Percentiles rank a stretch among this genome's conserved stretches.
Conservation (phyloP, 1,284 basidiomycete species). For the Irpex lacteus region DNA sequence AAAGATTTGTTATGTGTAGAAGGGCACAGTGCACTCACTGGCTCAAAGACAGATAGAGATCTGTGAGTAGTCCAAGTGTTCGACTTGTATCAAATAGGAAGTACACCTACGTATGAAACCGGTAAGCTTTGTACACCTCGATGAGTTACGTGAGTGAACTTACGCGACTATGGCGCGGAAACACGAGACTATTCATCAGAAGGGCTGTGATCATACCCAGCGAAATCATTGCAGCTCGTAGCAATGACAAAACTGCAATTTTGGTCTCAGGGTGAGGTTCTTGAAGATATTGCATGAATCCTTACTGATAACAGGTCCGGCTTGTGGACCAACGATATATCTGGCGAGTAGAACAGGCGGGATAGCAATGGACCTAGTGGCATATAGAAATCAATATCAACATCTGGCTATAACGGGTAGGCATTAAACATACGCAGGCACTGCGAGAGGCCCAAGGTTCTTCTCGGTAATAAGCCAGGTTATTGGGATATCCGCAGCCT, state of each 20-base stretch:
- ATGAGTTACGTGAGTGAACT: constrained; percentile 9
- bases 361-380: constrained; percentile 40
- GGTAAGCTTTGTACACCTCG: neutral
- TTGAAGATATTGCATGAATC: neutral
- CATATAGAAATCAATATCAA: neutral
- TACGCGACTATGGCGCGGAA: constrained; percentile 48
- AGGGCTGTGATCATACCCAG: constrained; percentile 46
- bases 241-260: constrained; percentile 37
- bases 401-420: neutral
- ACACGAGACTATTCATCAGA: constrained; percentile 44
- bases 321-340: constrained; percentile 32
- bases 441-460: constrained; percentile 39
- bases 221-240: constrained; percentile 42
- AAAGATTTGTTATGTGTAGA: constrained; percentile 2
- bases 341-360: constrained; percentile 42
- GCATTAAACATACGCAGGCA: constrained; percentile 38
- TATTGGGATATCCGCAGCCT: constrained; percentile 45
- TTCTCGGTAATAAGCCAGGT: constrained; percentile 45
- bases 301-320: constrained; percentile 33
- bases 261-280: neutral
- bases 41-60: constrained; percentile 43
- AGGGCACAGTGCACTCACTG: constrained; percentile 30
- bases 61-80: constrained; percentile 39
- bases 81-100: constrained; percentile 42
- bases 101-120: constrained; percentile 33